Conservation (phyloP, 306 rosid species). For the Castanopsis chinensis region DNA sequence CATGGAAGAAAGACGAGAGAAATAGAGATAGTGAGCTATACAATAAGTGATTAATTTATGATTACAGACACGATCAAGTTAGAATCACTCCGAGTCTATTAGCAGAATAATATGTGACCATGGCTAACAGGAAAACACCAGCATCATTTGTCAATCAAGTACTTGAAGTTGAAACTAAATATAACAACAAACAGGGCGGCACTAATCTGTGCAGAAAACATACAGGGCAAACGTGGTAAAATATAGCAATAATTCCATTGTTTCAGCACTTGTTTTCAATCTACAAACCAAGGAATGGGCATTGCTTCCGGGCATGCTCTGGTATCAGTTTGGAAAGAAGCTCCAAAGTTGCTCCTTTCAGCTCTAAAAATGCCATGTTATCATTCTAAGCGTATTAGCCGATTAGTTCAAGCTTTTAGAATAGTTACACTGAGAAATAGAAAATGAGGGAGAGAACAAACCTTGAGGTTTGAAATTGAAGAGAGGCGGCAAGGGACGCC, state of each 20-base stretch:
- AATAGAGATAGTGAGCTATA: neutral
- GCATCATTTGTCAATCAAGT: neutral
- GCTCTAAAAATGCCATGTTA: conserved; percentile 32
- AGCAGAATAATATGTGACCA: neutral
- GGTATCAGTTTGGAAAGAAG: conserved; percentile 53
- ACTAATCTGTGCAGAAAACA: neutral
- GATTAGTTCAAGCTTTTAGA: neutral
- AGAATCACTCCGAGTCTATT: neutral
- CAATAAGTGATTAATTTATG: neutral
- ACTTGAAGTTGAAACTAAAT: neutral
- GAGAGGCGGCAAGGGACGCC: conserved; percentile 63
- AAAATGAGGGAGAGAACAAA: conserved; percentile 16
- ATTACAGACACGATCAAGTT: neutral
- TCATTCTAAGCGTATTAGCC: neutral
- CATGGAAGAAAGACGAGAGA: neutral
- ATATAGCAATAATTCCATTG: neutral
- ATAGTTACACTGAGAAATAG: neutral
- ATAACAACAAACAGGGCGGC: neutral
- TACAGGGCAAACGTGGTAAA: conserved; percentile 10
- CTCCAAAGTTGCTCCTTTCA: conserved; percentile 63
- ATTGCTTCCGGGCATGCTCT: conserved; percentile 64
- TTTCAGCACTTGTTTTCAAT: neutral
- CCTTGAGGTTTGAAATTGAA: conserved; percentile 75
- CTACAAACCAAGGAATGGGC: conserved; percentile 46
- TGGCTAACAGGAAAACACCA: neutral